Conservation (phyloP, 192 early-diverging fungal genomes). For the Dissophora globulifera region DNA sequence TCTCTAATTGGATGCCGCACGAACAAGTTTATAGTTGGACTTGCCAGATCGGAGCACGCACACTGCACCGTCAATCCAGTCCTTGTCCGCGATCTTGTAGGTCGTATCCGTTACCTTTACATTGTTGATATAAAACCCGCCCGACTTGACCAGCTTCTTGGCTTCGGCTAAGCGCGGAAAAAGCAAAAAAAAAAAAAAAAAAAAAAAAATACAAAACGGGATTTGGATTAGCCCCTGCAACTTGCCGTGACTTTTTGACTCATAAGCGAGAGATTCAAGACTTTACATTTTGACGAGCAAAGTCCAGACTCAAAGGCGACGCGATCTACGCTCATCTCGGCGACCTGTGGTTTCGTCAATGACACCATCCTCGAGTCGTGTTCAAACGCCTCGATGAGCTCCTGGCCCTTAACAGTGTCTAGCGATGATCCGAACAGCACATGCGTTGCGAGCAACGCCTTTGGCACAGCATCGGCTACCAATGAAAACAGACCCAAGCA, state of each 20-base stretch:
- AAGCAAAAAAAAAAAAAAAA: background rate
- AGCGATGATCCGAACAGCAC: slow-evolving; percentile 79
- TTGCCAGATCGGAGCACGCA: slow-evolving; percentile 84
- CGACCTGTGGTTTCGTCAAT: slow-evolving; percentile 53
- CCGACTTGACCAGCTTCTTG: slow-evolving; percentile 75
- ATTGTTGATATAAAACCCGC: slow-evolving; percentile 88
- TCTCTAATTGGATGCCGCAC: slow-evolving; percentile 19
- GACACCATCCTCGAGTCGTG: slow-evolving; percentile 66
- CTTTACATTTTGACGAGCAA: slow-evolving; percentile 75
- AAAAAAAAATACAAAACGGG: background rate
- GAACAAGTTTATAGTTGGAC: slow-evolving; percentile 76
- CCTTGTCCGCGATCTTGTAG: slow-evolving; percentile 51
- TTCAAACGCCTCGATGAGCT: slow-evolving; percentile 80
- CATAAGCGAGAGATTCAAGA: no score
- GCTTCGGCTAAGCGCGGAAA: slow-evolving; percentile 70
- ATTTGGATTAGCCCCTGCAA: no score
- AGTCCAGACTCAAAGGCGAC: slow-evolving; percentile 70
- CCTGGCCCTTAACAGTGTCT: slow-evolving; percentile 54
- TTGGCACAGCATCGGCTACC: slow-evolving; percentile 64
- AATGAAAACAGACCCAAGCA: slow-evolving; percentile 3
- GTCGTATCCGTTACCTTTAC: slow-evolving; percentile 58
- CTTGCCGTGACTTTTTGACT: no score
- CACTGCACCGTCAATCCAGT: slow-evolving; percentile 74
- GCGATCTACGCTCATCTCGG: slow-evolving; percentile 65
- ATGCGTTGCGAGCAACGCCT: slow-evolving; percentile 76